Conservation (phyloP, 2,329 filamentous ascomycete species). For the Pyricularia sp. region DNA sequence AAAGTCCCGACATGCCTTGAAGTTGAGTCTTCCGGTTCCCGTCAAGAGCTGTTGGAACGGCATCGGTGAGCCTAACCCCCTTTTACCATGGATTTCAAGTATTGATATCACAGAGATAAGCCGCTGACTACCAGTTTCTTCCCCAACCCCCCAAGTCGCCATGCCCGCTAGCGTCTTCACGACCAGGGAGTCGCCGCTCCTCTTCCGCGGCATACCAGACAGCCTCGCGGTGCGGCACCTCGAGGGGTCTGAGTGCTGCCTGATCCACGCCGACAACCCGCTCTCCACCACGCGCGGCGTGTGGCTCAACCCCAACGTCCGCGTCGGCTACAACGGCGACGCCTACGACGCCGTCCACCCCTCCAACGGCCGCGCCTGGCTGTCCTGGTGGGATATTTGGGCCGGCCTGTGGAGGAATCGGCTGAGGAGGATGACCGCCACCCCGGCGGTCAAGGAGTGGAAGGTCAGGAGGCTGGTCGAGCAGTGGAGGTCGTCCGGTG, state of each 20-base stretch:
- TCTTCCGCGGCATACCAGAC: slow-evolving; percentile 55
- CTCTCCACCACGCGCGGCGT: slow-evolving; percentile 44
- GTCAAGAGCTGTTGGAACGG: slow-evolving; percentile 64
- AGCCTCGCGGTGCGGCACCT: slow-evolving; percentile 52
- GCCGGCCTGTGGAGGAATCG: slow-evolving; percentile 51
- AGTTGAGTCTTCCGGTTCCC: slow-evolving; percentile 39
- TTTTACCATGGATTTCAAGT: neutral
- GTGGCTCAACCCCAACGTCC: slow-evolving; percentile 59
- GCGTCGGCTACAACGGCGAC: slow-evolving; percentile 51
- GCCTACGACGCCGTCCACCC: slow-evolving; percentile 42
- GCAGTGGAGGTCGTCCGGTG: slow-evolving; percentile 23
- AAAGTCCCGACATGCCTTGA: slow-evolving; percentile 33
- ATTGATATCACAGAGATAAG: neutral
- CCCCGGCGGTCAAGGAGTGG: slow-evolving; percentile 26
- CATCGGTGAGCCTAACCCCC: slow-evolving; percentile 29
- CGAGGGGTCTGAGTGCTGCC: slow-evolving; percentile 72
- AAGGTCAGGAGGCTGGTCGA: slow-evolving; percentile 30
- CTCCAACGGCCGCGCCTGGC: slow-evolving; percentile 28
- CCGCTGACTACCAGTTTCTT: neutral
- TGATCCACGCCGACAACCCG: slow-evolving; percentile 65
- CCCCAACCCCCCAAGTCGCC: neutral
- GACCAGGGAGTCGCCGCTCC: slow-evolving; percentile 26
- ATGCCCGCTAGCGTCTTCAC: slow-evolving; percentile 4
- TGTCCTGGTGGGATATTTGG: slow-evolving; percentile 30
- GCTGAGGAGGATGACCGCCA: slow-evolving; percentile 30